Percentiles rank a stretch among this genome's conserved stretches.
Evolutionary conservation across 2,329 filamentous ascomycete genomes (phyloP).

Genomic region (Talaromyces sp.): DNA sequence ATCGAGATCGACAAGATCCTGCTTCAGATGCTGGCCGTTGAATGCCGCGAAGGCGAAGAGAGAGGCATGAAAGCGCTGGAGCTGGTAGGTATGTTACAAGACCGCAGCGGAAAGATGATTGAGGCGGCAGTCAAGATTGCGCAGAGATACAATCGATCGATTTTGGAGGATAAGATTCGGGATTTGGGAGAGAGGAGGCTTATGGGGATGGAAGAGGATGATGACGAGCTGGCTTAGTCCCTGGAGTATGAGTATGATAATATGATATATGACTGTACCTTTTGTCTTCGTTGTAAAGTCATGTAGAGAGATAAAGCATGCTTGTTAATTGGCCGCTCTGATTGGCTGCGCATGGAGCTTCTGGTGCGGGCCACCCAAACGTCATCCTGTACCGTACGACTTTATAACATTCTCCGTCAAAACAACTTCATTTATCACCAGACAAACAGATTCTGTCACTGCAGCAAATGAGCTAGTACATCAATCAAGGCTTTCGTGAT

Average conservation of each 20-base stretch:
- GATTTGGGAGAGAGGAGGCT: constrained; percentile 72
- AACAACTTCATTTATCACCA: neutral
- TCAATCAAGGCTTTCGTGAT: constrained; percentile 22
- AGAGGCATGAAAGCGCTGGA: constrained; percentile 92
- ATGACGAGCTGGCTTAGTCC: constrained; percentile 39
- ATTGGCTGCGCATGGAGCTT: constrained; percentile 10
- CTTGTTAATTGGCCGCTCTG: neutral
- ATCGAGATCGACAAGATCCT: constrained; percentile 86
- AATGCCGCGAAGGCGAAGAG: constrained; percentile 91
- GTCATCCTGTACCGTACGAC: neutral
- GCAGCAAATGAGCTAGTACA: neutral
- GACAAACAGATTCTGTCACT: neutral
- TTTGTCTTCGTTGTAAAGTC: too few species aligned
- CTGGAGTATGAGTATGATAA: neutral
- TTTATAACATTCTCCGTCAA: neutral
- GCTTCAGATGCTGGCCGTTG: constrained; percentile 79
- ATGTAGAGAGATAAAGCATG: neutral
- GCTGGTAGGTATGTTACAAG: constrained; percentile 78
- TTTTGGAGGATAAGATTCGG: constrained; percentile 86
- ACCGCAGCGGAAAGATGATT: constrained; percentile 81
- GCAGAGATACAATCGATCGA: constrained; percentile 71
- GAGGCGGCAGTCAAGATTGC: constrained; percentile 89
- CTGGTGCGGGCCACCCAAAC: neutral
- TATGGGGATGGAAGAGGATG: constrained; percentile 58
- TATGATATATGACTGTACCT: neutral